Conservation (phyloP, 2,329 filamentous ascomycete species). For the Coniochaeta pulveracea region DNA sequence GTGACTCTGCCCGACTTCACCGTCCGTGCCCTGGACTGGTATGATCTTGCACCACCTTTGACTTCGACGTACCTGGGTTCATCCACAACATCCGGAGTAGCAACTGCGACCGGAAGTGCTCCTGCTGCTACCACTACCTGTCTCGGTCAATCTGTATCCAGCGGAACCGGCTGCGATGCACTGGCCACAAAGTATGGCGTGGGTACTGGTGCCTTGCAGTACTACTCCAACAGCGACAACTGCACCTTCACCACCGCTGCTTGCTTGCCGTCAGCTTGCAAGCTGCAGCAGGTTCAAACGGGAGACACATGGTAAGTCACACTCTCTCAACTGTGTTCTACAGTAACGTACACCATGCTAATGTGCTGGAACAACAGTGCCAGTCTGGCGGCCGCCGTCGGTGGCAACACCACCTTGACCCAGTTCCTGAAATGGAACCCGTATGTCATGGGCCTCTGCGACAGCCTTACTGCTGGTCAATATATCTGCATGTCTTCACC, state of each 20-base stretch:
- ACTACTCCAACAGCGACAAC: neutral
- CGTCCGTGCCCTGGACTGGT: neutral
- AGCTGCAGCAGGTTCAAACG: neutral
- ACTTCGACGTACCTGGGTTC: neutral
- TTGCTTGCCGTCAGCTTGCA: neutral
- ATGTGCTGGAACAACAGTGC: neutral
- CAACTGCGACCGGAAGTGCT: neutral
- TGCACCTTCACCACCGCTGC: neutral
- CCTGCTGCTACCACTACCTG: neutral
- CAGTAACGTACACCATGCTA: neutral
- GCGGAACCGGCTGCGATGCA: neutral
- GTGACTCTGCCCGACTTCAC: neutral
- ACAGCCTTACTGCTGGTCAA: neutral
- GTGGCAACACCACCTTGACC: neutral
- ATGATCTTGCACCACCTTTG: neutral
- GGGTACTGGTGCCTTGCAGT: neutral
- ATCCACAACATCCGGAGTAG: too few species aligned
- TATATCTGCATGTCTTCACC: neutral
- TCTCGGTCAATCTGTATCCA: neutral
- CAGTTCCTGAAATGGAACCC: slow-evolving; percentile 1
- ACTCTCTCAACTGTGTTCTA: neutral
- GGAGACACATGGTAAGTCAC: neutral
- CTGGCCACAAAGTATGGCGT: neutral
- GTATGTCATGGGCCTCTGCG: neutral
- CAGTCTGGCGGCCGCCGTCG: neutral